Evolutionary conservation across 495 filamentous ascomycete genomes (phyloP).

Genomic region (Letharia lupina): DNA sequence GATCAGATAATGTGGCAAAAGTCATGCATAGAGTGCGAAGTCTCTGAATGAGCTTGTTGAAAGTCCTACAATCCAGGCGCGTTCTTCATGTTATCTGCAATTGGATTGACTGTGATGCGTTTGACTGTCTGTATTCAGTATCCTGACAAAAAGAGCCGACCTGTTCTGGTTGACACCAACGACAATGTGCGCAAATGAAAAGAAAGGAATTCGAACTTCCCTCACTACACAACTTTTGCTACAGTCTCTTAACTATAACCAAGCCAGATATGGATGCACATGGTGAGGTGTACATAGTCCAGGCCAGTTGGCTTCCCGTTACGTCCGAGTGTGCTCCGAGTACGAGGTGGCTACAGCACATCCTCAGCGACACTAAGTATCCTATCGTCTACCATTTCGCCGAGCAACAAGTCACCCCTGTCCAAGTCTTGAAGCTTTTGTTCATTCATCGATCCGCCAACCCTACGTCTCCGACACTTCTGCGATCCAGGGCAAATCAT

Average conservation of each 20-base stretch:
- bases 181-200: too few relatives aligned
- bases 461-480: neutral
- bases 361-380: neutral
- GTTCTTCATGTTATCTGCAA: too few relatives aligned
- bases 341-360: neutral
- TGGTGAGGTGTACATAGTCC: neutral
- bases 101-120: too few relatives aligned
- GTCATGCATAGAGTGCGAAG: too few relatives aligned
- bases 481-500: neutral
- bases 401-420: neutral
- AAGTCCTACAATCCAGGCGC: too few relatives aligned
- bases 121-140: too few relatives aligned
- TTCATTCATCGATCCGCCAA: neutral
- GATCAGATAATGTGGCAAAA: too few relatives aligned
- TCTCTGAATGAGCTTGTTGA: too few relatives aligned
- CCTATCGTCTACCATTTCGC: neutral
- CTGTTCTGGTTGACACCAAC: too few relatives aligned
- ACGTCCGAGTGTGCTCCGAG: neutral
- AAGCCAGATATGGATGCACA: neutral
- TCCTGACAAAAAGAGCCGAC: too few relatives aligned
- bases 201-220: too few relatives aligned
- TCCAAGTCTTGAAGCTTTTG: neutral
- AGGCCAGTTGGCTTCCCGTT: neutral
- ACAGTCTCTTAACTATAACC: neutral
- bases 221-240: neutral